Conservation (phyloP, 2,329 filamentous ascomycete genomes). For the Xylariales sp. region DNA sequence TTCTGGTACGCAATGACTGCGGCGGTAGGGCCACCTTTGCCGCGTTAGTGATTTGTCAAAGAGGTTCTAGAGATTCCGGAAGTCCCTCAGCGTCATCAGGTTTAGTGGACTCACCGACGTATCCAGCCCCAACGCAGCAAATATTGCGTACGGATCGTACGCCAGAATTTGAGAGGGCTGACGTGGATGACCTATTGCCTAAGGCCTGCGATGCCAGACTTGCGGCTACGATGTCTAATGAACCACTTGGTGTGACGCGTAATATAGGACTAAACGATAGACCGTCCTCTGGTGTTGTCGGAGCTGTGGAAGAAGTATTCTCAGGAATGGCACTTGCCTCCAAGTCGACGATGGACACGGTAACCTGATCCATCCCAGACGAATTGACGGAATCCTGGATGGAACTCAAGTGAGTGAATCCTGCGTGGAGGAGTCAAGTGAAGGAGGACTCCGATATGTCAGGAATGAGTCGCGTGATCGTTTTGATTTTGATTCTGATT, state of each 20-base stretch:
- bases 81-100: neutral
- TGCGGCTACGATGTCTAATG: slow-evolving; percentile 11
- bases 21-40: slow-evolving; percentile 65
- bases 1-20: slow-evolving; percentile 72
- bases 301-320: slow-evolving; percentile 34
- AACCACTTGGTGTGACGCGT: slow-evolving; percentile 20
- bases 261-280: slow-evolving; percentile 37
- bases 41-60: neutral
- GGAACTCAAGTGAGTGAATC: too few relatives aligned
- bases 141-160: slow-evolving; percentile 31
- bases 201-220: slow-evolving; percentile 11
- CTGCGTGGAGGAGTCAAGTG: too few relatives aligned
- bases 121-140: slow-evolving; percentile 26
- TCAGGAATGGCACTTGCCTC: slow-evolving; percentile 25
- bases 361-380: slow-evolving; percentile 16
- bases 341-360: slow-evolving; percentile 19
- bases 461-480: too few relatives aligned
- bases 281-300: slow-evolving; percentile 40
- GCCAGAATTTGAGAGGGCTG: slow-evolving; percentile 11
- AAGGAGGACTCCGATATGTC: too few relatives aligned
- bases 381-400: slow-evolving; percentile 2
- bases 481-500: too few relatives aligned
- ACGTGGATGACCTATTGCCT: slow-evolving; percentile 12
- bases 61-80: neutral
- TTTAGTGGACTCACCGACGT: slow-evolving; percentile 44